Base-by-base conservation (phyloP, 2,329 filamentous ascomycete genomes). In the Atkinsonella hypoxylon region DNA sequence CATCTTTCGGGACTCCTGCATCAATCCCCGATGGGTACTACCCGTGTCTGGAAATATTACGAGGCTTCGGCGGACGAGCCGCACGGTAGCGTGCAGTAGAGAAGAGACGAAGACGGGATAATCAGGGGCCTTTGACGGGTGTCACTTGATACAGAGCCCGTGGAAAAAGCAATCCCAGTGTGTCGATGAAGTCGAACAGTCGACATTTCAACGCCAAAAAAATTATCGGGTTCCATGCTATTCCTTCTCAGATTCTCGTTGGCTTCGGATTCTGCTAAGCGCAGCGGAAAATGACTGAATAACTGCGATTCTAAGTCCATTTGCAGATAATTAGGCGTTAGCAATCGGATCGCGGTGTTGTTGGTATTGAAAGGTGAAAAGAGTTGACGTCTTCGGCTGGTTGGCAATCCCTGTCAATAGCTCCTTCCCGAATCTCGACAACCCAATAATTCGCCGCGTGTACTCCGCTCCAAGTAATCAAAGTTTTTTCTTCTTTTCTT, bases 321-420 rank as follows among this genome's bases (percentile, higher is more conserved):
- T 12, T 36, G 13, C 32, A 32, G 12, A 32, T 32, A 32, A 12
- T 32, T 6, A 7, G 31, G 31, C 31, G 31, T 12, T 12, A 12
- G 31, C 31, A 36, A 12, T 36, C 32, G 32, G 10, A 15, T 15
- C 32, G 32, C 3, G 9, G 32, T 12, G 13, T 36, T 6, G 22
- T 36, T 36, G 32, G 32, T 12, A 8, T 36, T 26, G 22, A 26
- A 3, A 12, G 10, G 32, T 36, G 32, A 8, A 8, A 36, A 11
- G 13, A 5, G 32, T 36, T 36, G 34, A 15, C 36, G 48, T 53
- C 49, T 53, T 49, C 47, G 4, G 32, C 20, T 7, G 32, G 43
- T 51, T 38, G 31, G 42, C 49, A 34, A 34, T 43, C 49, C 52
- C 17, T 47, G 52, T 22, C 34, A 22, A n/a, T 40, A 32, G 49